Conservation (phyloP, 148 eudicot genomes). For the Amaranthus cruentus region DNA sequence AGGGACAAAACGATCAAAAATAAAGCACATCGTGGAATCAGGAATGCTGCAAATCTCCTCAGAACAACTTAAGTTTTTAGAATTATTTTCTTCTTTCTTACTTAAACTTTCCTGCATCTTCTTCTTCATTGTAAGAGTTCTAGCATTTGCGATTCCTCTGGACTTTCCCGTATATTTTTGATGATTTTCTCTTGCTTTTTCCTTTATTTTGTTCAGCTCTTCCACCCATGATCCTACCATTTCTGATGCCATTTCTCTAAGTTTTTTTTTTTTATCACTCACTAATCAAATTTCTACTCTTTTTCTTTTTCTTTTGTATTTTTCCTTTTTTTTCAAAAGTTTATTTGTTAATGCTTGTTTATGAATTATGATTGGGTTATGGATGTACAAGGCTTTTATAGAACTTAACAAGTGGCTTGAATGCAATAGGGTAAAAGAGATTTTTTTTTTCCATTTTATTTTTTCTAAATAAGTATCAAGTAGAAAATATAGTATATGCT, state of each 20-base stretch:
- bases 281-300: background rate
- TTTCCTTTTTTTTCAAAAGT: background rate
- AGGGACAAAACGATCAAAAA: slow-evolving; percentile 68
- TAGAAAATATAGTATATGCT: no score
- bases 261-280: background rate
- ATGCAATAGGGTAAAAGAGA: background rate
- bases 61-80: background rate
- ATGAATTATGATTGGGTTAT: background rate
- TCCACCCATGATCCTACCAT: slow-evolving; percentile 34
- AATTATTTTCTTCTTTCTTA: background rate
- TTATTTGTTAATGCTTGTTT: background rate
- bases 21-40: slow-evolving; percentile 49
- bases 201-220: slow-evolving; percentile 37
- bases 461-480: no score
- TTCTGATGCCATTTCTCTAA: slow-evolving; percentile 27
- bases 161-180: background rate
- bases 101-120: background rate
- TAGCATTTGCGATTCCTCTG: slow-evolving; percentile 17
- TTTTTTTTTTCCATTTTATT: background rate
- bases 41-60: slow-evolving; percentile 28
- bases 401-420: slow-evolving; percentile 6
- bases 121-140: background rate
- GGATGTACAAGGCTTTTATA: slow-evolving; percentile 8
- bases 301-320: background rate
- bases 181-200: slow-evolving; percentile 31